Percentiles rank a stretch among this genome's conserved stretches.
Evolutionary conservation across 805 yeast genomes (phyloP).

Genomic region (Cyberlindnera veronae): DNA sequence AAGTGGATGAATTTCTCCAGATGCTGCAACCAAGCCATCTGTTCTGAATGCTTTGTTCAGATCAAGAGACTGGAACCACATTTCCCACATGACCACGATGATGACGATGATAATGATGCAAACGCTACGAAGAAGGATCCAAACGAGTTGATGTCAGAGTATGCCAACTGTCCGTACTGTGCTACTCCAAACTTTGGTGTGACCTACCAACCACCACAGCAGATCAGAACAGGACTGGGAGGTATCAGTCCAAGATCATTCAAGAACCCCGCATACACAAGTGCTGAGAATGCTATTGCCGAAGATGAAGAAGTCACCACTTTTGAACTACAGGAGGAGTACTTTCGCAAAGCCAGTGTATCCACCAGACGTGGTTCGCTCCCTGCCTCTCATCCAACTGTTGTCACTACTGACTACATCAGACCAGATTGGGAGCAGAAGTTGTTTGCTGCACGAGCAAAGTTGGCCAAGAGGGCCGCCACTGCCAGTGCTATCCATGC

Average conservation of each 20-base stretch:
- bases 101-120: constrained; percentile 37
- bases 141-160: constrained; percentile 73
- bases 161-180: constrained; percentile 92
- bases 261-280: constrained; percentile 12
- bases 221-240: constrained; percentile 52
- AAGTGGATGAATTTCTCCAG: constrained; percentile 70
- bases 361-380: constrained; percentile 46
- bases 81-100: constrained; percentile 81
- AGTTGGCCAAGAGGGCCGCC: constrained; percentile 82
- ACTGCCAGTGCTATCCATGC: constrained; percentile 94
- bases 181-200: constrained; percentile 85
- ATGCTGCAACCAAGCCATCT: constrained; percentile 90
- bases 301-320: constrained; percentile 16
- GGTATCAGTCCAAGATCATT: constrained; percentile 50
- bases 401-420: constrained; percentile 74
- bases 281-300: constrained; percentile 14
- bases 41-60: constrained; percentile 96
- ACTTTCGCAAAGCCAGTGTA: constrained; percentile 11
- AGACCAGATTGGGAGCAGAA: constrained; percentile 92
- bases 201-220: constrained; percentile 64
- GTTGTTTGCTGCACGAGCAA: constrained; percentile 66
- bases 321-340: constrained; percentile 18
- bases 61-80: constrained; percentile 91
- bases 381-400: constrained; percentile 65
- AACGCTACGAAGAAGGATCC: constrained; percentile 36